These are phyloP conservation scores for Beauveria pseudobassiana DNA, from an alignment of 2,329 filamentous ascomycete species.

Conservation along the genomic window DNA sequence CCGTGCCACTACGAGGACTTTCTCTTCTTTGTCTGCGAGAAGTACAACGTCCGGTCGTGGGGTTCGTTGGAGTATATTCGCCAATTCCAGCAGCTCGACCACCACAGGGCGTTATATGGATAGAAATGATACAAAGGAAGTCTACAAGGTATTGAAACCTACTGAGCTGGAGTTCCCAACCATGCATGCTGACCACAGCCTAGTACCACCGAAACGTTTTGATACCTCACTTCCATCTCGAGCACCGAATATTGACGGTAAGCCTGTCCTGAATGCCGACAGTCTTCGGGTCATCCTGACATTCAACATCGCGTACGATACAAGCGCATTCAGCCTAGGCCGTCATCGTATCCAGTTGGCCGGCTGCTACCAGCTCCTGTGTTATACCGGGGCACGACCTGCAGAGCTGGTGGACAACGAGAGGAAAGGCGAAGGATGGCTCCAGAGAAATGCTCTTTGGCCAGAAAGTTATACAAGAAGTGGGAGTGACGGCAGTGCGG, in stretches of 20 bases:
- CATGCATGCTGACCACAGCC: constrained; percentile 7
- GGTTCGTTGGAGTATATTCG: constrained; percentile 16
- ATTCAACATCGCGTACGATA: constrained; percentile 25
- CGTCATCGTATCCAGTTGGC: constrained; percentile 18
- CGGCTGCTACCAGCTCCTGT: constrained; percentile 21
- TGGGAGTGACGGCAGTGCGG: neutral
- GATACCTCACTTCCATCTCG: constrained; percentile 18
- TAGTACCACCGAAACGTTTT: constrained; percentile 18
- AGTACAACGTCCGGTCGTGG: neutral
- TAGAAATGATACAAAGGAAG: constrained; percentile 19
- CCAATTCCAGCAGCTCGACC: constrained; percentile 20
- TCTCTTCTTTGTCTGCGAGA: neutral
- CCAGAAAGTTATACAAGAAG: constrained; percentile 16
- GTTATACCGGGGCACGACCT: constrained; percentile 20
- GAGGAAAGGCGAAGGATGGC: constrained; percentile 20
- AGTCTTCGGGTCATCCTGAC: constrained; percentile 19
- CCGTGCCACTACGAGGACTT: constrained; percentile 8
- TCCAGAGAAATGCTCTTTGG: constrained; percentile 20
- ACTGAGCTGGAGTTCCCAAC: neutral
- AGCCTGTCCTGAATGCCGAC: constrained; percentile 19
- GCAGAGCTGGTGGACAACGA: constrained; percentile 24
- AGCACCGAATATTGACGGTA: constrained; percentile 18
- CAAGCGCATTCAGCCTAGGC: constrained; percentile 17
- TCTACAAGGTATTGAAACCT: constrained; percentile 19
- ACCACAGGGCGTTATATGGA: constrained; percentile 18